Evolutionary conservation across 306 rosid genomes (phyloP).

Genomic region (Cucumis melo): DNA sequence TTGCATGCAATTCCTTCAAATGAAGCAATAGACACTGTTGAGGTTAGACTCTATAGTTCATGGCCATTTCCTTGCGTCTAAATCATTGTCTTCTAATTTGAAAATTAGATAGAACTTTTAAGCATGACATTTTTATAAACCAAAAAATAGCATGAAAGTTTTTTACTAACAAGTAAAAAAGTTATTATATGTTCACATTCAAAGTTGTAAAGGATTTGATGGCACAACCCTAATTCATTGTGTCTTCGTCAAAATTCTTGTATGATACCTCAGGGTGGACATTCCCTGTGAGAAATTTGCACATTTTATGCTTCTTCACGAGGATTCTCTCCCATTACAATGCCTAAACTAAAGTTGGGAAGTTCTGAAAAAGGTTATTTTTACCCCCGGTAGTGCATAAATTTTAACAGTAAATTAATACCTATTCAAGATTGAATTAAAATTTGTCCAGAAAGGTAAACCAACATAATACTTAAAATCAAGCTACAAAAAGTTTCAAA

Average conservation of each 20-base stretch:
- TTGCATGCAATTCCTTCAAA: constrained; percentile 83
- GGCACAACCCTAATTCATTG: background rate
- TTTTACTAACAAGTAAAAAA: background rate
- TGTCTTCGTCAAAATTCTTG: background rate
- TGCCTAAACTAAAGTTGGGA: background rate
- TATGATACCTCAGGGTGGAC: background rate
- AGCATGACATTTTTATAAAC: background rate
- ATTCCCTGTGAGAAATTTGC: no score
- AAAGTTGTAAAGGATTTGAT: background rate
- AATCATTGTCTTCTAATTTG: background rate
- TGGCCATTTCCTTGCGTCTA: background rate
- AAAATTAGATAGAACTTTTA: background rate
- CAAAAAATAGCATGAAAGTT: no score
- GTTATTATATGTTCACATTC: background rate
- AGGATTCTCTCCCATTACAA: background rate
- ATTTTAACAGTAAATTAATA: no score
- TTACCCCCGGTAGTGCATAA: no score
- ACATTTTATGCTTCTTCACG: no score
- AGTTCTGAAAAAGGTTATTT: background rate
- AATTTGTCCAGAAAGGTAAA: no score
- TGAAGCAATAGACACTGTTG: constrained; percentile 92
- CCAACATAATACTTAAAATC: no score
- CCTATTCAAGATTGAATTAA: no score
- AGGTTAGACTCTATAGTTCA: constrained; percentile 36
- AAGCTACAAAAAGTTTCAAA: no score